Base-by-base conservation (phyloP, 1,139 yeast species). In the Starmera stellimalicola region DNA sequence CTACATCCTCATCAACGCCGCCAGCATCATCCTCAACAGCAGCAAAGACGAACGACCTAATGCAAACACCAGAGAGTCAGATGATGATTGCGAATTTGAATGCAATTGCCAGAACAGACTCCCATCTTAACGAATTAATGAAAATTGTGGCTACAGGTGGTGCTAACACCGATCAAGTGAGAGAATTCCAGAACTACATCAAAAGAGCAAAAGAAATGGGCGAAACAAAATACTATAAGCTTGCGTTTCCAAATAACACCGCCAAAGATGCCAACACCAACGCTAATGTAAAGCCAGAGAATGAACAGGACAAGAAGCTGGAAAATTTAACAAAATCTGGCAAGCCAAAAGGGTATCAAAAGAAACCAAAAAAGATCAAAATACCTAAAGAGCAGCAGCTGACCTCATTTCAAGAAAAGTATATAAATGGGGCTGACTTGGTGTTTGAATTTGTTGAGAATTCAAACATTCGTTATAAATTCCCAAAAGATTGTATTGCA, bases 381-480 rank as follows among this genome's bases (percentile, higher is more conserved):
- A 46, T 52, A 5, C 51, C 57, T 20, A 45, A 50, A 23, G 50
- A 48, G 27, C 73, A 66, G 33, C 57, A 50, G 30, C 56, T 80
- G 34, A 80, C 91, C 0, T 79, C 87, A 0, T 80, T 81, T 45
- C 94, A 81, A 49, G 88, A 78, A 44, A 68, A 73, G 49, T 81
- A 81, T 48, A 60, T 73, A 26, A 57, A 69, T 27, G 73, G 75
- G 48, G 87, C 94, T 0, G 81, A 84, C 32, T 55, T 91, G 31
- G 76, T 87, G 11, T 78, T 91, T 56, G 98, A 91, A 55, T 88
- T 77, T 57, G 70, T 70, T 26, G 97, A 91, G 47, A 79, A 78
- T 52, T 72, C 93, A 0, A 70, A 79, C 34, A 79, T 79, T 8
- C 67, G 97, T 36, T 88, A 72, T 48, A 58, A 70, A 39, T 50